Percentiles rank a stretch among this genome's conserved stretches.
Evolutionary conservation across 2,329 filamentous ascomycete genomes (phyloP).

Genomic region (Sarocladiaceae sp.): DNA sequence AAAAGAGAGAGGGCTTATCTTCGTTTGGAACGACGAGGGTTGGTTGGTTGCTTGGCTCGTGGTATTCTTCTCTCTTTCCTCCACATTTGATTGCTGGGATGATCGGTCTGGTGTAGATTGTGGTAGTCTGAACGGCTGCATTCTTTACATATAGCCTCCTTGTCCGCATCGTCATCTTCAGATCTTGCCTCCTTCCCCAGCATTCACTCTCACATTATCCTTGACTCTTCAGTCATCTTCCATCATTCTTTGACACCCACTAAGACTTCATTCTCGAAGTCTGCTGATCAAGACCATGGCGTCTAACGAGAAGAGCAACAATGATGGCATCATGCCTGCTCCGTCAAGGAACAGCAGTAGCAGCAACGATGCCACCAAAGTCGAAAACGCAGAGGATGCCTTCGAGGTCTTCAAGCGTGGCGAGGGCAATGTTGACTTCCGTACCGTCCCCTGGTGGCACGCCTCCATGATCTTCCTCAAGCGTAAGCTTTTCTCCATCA

Average conservation of each 20-base stretch:
- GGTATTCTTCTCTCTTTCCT: background rate
- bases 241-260: background rate
- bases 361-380: slow-evolving; percentile 7
- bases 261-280: background rate
- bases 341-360: slow-evolving; percentile 7
- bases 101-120: background rate
- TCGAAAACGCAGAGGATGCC: slow-evolving; percentile 23
- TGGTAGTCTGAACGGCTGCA: background rate
- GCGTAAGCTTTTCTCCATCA: slow-evolving; percentile 17
- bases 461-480: slow-evolving; percentile 44
- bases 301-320: slow-evolving; percentile 3
- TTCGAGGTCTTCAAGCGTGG: slow-evolving; percentile 42
- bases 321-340: slow-evolving; percentile 5
- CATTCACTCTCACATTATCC: background rate
- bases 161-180: background rate
- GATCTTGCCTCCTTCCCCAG: background rate
- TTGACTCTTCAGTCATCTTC: background rate
- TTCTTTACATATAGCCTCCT: slow-evolving; percentile 7
- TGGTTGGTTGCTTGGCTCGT: background rate
- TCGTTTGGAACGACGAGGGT: background rate
- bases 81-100: background rate
- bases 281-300: slow-evolving; percentile 9
- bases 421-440: slow-evolving; percentile 39
- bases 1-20: no score
- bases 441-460: slow-evolving; percentile 43